A percentile compares a stretch with the other conserved stretches of the same genome.
Evolutionary conservation across 768 basidiomycete genomes (phyloP).

Genomic region (Tricholoma hemisulphureum): DNA sequence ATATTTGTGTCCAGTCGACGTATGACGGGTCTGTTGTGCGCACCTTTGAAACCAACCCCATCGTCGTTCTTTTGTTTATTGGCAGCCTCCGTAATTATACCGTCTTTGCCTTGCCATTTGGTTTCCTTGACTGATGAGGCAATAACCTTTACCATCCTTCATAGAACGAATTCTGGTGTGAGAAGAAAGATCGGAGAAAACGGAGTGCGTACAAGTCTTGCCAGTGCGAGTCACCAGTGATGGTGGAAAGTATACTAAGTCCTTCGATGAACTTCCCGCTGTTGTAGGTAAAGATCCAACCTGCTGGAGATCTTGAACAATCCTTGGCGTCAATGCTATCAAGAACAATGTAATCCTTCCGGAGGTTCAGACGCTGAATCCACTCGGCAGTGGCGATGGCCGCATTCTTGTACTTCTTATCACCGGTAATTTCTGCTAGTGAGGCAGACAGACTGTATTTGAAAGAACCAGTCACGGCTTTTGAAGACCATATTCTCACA

Average conservation of each 20-base stretch:
- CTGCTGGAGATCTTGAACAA: conserved; percentile 44
- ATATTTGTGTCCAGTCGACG: neutral
- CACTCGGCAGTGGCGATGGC: conserved; percentile 47
- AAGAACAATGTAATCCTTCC: conserved; percentile 42
- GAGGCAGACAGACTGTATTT: conserved; percentile 43
- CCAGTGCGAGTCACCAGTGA: conserved; percentile 30
- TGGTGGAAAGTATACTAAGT: conserved; percentile 40
- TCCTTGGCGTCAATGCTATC: conserved; percentile 48
- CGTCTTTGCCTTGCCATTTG: conserved; percentile 47
- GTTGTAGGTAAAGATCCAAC: conserved; percentile 55
- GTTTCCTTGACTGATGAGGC: conserved; percentile 43
- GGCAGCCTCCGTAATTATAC: conserved; percentile 53
- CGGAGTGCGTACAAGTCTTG: neutral
- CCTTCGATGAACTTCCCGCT: conserved; percentile 55
- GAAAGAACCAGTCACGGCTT: no score
- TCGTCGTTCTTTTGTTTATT: conserved; percentile 42
- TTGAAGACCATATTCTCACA: no score
- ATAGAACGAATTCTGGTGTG: no score
- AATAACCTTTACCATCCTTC: conserved; percentile 38
- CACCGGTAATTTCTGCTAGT: conserved; percentile 44
- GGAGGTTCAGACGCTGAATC: conserved; percentile 45
- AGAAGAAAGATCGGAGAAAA: no score
- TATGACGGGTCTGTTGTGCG: neutral
- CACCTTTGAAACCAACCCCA: conserved; percentile 53
- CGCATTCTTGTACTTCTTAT: conserved; percentile 45